Base-by-base conservation (phyloP, 2,329 filamentous ascomycete genomes). In the Neocucurbitaria cava region DNA sequence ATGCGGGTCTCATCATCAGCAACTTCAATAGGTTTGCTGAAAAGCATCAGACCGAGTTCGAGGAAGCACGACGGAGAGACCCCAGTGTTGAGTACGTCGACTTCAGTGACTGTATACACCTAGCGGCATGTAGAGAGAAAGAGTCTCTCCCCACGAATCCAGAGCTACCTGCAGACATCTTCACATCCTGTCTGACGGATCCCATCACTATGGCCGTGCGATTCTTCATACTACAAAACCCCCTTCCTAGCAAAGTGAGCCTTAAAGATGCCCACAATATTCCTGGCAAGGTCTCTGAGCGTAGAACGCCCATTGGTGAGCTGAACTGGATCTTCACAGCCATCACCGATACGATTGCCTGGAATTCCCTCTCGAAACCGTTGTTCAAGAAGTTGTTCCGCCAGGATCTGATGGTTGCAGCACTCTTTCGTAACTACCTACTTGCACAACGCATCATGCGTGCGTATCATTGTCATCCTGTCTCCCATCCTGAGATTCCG, bases 251-350 rank as follows among this genome's bases (percentile, higher is more conserved):
- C 15, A 85, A 85, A 36, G 80, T 96, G 51, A 89, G 86, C 1
- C 86, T 94, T 3, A 91, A 95, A 56, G 86, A 94, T 65, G 93
- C 94, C 38, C 90, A 92, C 75, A 91, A 92, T 68, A 89, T 99
- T 17, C 93, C 94, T 2, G 95, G 95, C 30, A 88, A 92, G 58
- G 85, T 98, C 38, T 94, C 96, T 71, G 95, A 99, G 77, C 86
- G 95, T 56, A 85, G 95, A 70, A 98, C 95, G 45, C 95, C 95
- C 8, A 83, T 99, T 30, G 95, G 95, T 58, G 95, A 99, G 78
- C 82, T 99, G 13, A 99, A 99, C 71, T 99, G 95, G 95, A 99
- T 99, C 31, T 98, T 99, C 72, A 99, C 95, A 0, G 95, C 95
- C 49, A 98, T 99, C 62, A 99, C 95, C 0, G 95, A 99, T 73